Base-by-base conservation (phyloP, 2,329 filamentous ascomycete genomes). In the Diaporthe sp. region DNA sequence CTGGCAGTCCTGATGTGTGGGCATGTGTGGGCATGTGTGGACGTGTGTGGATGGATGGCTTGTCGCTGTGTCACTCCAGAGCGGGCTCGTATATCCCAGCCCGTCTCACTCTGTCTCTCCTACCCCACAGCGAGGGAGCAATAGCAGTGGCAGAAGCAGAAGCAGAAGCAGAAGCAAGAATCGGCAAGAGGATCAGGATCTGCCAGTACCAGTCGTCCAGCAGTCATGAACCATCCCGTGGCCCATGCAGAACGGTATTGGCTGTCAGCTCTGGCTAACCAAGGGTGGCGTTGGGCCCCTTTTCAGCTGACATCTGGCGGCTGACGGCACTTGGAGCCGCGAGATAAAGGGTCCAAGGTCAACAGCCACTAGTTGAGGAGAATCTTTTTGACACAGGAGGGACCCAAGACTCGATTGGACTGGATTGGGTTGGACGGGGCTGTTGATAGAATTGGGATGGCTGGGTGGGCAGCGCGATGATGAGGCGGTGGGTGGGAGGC, bases 301-400 rank as follows among this genome's bases (percentile, higher is more conserved):
- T 68, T 68, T 68, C 63, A 68, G 63, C 63, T 68, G 63, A 53
- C 63, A 53, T 37, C n/a, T 53, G 63, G 39, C 63, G 63, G 63
- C 63, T 68, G 32, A 53, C 63, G 63, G 32, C 15, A 22, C 8
- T 68, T 39, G 63, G 35, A 53, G 30, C 63, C 9, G 32, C 17
- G 17, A 13, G 39, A 53, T 30, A n/a, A 68, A 53, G 44, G 63
- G 44, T 53, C 63, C 22, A 39, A 53, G 7, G 22, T 7, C n/a
- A n/a, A 32, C 39, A 30, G 63, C 30, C 25, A 15, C n/a, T 17
- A 42, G 30, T 25, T 51, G 30, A 50, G 1, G 13, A 25, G 15
- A 17, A 25, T 19, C 30, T 51, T 37, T 51, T 44, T 51, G 44
- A 22, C 27, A 47, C 35, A 37, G 35, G 44, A 47, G 6, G 7